Evolutionary conservation across 2,329 filamentous ascomycete genomes (phyloP).

Genomic region (Diaporthe sp.): DNA sequence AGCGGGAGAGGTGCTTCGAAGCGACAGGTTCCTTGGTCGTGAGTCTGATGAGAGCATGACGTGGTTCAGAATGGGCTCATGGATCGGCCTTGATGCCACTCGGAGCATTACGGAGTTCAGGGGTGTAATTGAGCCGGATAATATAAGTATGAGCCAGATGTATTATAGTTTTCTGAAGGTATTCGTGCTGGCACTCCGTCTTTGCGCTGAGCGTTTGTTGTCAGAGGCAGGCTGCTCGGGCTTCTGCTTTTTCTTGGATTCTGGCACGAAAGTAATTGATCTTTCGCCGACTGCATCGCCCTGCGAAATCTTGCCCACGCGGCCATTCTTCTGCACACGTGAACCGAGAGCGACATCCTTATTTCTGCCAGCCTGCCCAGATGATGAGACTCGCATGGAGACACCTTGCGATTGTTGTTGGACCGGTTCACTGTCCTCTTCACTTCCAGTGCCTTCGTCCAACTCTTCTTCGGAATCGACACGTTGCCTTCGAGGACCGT

Average conservation of each 20-base stretch:
- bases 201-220: constrained; percentile 56
- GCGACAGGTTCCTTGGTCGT: background rate
- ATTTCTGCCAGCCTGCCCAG: constrained; percentile 70
- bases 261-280: constrained; percentile 80
- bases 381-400: constrained; percentile 78
- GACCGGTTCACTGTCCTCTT: constrained; percentile 53
- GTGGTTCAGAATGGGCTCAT: background rate
- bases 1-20: background rate
- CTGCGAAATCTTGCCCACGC: constrained; percentile 58
- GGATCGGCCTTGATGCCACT: background rate
- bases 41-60: background rate
- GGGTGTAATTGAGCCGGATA: constrained; percentile 22
- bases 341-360: constrained; percentile 71
- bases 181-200: constrained; percentile 83
- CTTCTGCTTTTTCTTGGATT: constrained; percentile 66
- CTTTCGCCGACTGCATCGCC: constrained; percentile 73
- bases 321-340: constrained; percentile 65
- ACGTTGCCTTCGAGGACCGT: constrained; percentile 56
- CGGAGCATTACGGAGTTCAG: background rate
- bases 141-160: constrained; percentile 36
- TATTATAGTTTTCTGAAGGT: constrained; percentile 77
- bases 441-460: constrained; percentile 59
- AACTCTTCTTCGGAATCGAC: constrained; percentile 51
- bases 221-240: constrained; percentile 51
- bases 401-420: constrained; percentile 55